phyloP scores from a whole-genome alignment of 2,329 filamentous ascomycete genomes.

The Raffaelea albimanens region DNA sequence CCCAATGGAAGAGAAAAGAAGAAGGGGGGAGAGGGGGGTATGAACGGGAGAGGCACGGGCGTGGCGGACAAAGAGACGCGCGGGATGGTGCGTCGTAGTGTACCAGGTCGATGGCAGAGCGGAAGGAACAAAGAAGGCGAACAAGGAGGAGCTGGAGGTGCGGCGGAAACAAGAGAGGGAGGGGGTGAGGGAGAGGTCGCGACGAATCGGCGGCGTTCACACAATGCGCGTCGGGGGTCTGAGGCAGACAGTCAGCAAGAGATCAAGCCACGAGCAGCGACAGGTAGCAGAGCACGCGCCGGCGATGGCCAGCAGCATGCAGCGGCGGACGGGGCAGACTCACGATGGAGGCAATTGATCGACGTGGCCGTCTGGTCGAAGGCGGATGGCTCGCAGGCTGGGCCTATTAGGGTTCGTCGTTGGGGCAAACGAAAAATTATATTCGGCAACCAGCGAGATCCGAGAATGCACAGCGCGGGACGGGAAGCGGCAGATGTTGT shows the following conservation, averaged over 20 bases:
- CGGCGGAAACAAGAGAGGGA: not conserved
- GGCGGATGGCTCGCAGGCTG: too few relatives aligned
- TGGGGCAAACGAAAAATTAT: not conserved
- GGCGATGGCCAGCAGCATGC: not conserved
- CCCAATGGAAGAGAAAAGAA: constrained; percentile 10
- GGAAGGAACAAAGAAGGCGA: not conserved
- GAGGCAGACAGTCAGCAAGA: too few relatives aligned
- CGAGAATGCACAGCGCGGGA: not conserved
- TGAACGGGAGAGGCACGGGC: not conserved
- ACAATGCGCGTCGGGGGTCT: too few relatives aligned
- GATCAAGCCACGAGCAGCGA: not conserved
- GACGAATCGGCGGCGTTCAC: not conserved
- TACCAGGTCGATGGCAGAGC: too few relatives aligned
- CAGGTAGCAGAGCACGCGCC: too few relatives aligned
- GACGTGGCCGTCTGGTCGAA: too few relatives aligned
- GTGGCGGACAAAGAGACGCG: not conserved
- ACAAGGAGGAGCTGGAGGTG: not conserved
- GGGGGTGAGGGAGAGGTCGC: not conserved
- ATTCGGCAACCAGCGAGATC: not conserved
- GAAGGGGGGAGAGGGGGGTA: not conserved
- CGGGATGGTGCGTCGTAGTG: not conserved
- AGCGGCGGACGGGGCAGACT: too few relatives aligned
- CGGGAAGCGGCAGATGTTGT: too few relatives aligned
- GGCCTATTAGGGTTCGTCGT: not conserved
- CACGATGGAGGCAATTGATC: too few relatives aligned